These are phyloP conservation scores for Nakazawaea peltata DNA, from an alignment of 805 yeast genomes.

Conservation along the genomic window DNA sequence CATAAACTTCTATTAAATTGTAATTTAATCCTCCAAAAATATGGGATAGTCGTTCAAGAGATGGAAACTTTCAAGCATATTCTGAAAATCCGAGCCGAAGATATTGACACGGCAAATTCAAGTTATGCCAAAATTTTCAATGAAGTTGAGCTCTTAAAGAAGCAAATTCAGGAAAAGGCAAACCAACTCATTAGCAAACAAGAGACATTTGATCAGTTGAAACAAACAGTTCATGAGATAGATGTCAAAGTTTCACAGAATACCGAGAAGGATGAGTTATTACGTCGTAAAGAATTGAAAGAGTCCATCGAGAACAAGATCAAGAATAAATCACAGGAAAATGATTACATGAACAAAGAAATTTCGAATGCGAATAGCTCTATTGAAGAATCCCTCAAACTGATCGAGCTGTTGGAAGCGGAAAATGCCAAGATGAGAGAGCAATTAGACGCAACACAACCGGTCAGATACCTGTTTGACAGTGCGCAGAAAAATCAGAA, in stretches of 20 bases:
- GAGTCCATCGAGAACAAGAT: slow-evolving; percentile 33
- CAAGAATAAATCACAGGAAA: slow-evolving; percentile 42
- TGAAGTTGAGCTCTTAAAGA: slow-evolving; percentile 35
- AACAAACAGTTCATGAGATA: slow-evolving; percentile 18
- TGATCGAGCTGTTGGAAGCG: slow-evolving; percentile 1
- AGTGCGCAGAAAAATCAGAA: neutral
- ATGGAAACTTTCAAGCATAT: slow-evolving; percentile 34
- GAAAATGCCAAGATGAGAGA: neutral
- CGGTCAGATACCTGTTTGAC: neutral
- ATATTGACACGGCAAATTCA: slow-evolving; percentile 31
- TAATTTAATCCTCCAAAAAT: slow-evolving; percentile 35
- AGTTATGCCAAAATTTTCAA: slow-evolving; percentile 36
- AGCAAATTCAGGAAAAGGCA: slow-evolving; percentile 22
- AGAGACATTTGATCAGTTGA: slow-evolving; percentile 13
- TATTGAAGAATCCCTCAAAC: slow-evolving; percentile 31
- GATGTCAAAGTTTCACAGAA: slow-evolving; percentile 21
- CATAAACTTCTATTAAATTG: slow-evolving; percentile 56
- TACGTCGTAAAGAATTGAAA: slow-evolving; percentile 37
- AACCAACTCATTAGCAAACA: slow-evolving; percentile 18
- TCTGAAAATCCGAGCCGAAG: slow-evolving; percentile 30
- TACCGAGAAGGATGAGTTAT: slow-evolving; percentile 29
- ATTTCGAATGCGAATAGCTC: slow-evolving; percentile 44
- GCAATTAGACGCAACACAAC: neutral
- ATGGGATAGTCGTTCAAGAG: slow-evolving; percentile 38
- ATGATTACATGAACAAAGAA: slow-evolving; percentile 55